Evolutionary conservation across 495 filamentous ascomycete species (phyloP).

Genomic region (Pyrenula aspistea): DNA sequence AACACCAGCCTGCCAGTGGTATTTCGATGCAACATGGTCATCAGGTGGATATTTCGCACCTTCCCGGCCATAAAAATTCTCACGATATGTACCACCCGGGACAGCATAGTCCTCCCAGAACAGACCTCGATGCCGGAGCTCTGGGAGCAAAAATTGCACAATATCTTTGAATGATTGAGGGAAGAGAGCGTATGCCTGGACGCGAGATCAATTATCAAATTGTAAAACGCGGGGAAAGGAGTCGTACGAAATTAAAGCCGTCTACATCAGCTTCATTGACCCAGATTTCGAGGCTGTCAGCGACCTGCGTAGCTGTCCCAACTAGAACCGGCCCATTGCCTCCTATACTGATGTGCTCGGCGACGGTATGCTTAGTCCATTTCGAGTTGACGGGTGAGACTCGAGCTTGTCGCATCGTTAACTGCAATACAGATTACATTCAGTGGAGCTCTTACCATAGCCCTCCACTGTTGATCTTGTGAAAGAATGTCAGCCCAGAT

Average conservation of each 20-base stretch:
- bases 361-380: constrained; percentile 54
- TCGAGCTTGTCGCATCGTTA: not conserved
- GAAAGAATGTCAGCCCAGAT: not conserved
- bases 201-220: not conserved
- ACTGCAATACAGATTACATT: not conserved
- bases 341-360: constrained; percentile 50
- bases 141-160: constrained; percentile 35
- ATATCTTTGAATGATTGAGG: constrained; percentile 53
- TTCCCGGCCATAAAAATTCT: constrained; percentile 26
- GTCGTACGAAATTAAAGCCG: constrained; percentile 46
- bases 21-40: constrained; percentile 37
- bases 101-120: constrained; percentile 38
- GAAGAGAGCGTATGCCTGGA: constrained; percentile 44
- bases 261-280: constrained; percentile 49
- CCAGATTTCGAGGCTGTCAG: constrained; percentile 50
- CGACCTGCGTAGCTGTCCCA: constrained; percentile 44
- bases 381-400: constrained; percentile 28
- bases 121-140: constrained; percentile 31
- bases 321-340: constrained; percentile 41
- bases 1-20: constrained; percentile 36
- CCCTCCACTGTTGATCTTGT: not conserved
- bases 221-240: not conserved
- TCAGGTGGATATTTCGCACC: constrained; percentile 31
- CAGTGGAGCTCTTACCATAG: not conserved
- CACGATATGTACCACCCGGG: constrained; percentile 32